Percentiles rank a stretch among this genome's conserved stretches.
Conservation (phyloP, 1,284 basidiomycete genomes). For the Trametes sp. region DNA sequence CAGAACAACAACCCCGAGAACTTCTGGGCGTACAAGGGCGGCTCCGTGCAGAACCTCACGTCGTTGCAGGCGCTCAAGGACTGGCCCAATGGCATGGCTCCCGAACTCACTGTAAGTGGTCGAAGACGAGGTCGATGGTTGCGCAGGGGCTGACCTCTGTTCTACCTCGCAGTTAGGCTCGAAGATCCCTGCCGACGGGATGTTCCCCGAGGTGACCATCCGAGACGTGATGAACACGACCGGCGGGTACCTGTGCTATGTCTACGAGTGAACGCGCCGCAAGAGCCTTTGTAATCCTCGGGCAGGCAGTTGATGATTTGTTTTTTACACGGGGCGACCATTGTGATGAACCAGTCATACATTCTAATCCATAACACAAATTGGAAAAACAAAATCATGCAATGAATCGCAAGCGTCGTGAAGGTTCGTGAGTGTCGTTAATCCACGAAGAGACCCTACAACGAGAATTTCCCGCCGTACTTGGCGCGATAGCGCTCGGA, state of each 20-base stretch:
- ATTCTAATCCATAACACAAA: no score
- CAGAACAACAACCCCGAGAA: conserved; percentile 40
- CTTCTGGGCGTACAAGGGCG: conserved; percentile 42
- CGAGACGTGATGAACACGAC: conserved; percentile 45
- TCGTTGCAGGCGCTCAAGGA: conserved; percentile 35
- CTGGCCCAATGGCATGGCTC: conserved; percentile 46
- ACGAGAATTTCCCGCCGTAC: background rate
- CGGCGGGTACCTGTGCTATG: conserved; percentile 45
- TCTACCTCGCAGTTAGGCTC: conserved; percentile 36
- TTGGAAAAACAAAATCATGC: no score
- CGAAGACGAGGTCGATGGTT: background rate
- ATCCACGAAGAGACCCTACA: no score
- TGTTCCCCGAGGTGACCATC: conserved; percentile 42
- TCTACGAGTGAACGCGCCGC: conserved; percentile 39
- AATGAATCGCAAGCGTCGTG: no score
- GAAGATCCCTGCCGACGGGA: conserved; percentile 41
- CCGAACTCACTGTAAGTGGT: conserved; percentile 40
- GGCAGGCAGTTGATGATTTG: no score
- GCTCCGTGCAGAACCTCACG: conserved; percentile 40
- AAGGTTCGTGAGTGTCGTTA: no score
- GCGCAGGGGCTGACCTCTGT: background rate
- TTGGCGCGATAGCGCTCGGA: background rate
- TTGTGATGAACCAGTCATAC: no score
- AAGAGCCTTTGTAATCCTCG: background rate
- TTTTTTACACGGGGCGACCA: no score